Evolutionary conservation across 129 eudicot genomes (phyloP), one percentile per base, ranked within the genome.

Genomic region (Lonicera japonica): DNA sequence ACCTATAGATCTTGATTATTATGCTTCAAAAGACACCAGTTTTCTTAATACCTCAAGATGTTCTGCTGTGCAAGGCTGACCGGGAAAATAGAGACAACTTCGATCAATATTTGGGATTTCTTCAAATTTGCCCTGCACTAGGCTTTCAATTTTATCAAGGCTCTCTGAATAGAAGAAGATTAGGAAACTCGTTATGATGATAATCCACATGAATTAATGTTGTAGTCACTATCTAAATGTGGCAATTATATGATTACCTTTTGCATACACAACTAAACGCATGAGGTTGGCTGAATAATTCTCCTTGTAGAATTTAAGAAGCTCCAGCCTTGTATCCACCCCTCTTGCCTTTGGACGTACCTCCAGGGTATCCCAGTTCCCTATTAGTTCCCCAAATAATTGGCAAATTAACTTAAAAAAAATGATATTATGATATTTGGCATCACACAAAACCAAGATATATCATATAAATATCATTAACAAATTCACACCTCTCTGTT

Each of bases 351-450:
- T 85, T 65, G 98, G 98, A 48, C 73, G 78, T 41, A 82, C 90
- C 75, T 87, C 96, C 84, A 92, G 70, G 11, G 98, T 87, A 60
- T 87, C 96, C 98, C 95, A 88, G 67, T 82, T 92, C 62, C 98
- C 98, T 92, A 47, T 38, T 58, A 24, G 70, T 47, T 57, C 19
- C 19, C 55, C 17, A 40, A 58, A 47, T 56, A 25, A 25, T 16
- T 40, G 34, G 41, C 20, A 56, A 7, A 56, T 54, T 21, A 66
- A 36, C 8, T 22, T 24, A 9, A 8, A 54, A 21, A 23, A 54
- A 21, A 23, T 20, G 11, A 54, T 11, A 54, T 5, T 54, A 5
- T 19, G 8, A 43, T 39, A 11, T 17, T 29, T 29, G n/a, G 36
- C 36, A 41, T 13, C 41, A 29, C 36, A 58, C 10, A 58, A 19